Conservation (phyloP, 768 basidiomycete species). For the Asterophora lycoperdoides region DNA sequence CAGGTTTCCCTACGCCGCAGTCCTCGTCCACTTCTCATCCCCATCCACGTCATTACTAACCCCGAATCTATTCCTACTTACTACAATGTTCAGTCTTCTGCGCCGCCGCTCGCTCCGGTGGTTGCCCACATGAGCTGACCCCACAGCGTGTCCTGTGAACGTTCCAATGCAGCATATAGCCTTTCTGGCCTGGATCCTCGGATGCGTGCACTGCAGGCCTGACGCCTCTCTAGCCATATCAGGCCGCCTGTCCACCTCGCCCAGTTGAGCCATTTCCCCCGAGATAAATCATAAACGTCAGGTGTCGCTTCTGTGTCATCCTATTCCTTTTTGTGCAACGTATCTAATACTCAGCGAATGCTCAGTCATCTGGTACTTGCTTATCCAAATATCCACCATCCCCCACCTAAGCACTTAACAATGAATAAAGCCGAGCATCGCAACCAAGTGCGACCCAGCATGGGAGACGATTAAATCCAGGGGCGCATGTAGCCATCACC, state of each 20-base stretch:
- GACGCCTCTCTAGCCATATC: constrained; percentile 14
- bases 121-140: neutral
- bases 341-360: neutral
- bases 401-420: neutral
- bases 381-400: neutral
- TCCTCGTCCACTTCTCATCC: constrained; percentile 2
- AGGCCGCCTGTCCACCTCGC: constrained; percentile 2
- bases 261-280: constrained; percentile 4
- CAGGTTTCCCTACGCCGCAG: constrained; percentile 3
- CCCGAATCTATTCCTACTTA: constrained; percentile 4
- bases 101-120: neutral
- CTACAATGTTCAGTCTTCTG: too few relatives aligned
- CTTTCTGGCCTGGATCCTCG: neutral
- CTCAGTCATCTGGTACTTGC: constrained; percentile 10
- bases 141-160: neutral
- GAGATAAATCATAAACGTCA: constrained; percentile 12
- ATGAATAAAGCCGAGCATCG: neutral
- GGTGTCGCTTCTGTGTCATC: constrained; percentile 1
- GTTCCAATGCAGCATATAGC: neutral
- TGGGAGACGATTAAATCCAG: constrained; percentile 9
- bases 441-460: too few relatives aligned
- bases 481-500: constrained; percentile 1
- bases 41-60: constrained; percentile 9
- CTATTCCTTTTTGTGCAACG: neutral
- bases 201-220: neutral